Conservation (phyloP, 345 rosid species). For the Eucalyptus polyanthemos region DNA sequence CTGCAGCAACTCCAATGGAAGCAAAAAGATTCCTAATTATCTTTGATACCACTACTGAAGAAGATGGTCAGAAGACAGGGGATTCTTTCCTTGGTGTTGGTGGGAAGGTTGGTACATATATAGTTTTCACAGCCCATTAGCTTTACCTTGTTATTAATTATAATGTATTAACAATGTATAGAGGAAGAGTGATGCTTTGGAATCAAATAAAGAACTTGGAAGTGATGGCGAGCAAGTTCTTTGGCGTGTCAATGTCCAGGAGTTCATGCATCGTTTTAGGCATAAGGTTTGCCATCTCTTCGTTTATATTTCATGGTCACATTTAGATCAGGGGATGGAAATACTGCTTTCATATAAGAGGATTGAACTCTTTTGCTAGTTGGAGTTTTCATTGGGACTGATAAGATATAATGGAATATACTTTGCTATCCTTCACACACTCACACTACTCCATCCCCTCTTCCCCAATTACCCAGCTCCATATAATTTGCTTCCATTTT, state of each 20-base stretch:
- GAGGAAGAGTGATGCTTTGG: slow-evolving; percentile 47
- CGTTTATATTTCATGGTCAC: background rate
- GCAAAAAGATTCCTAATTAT: slow-evolving; percentile 47
- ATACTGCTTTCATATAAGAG: background rate
- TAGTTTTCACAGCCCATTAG: background rate
- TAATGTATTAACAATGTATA: slow-evolving; percentile 1
- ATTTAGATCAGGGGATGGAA: background rate
- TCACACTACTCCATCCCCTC: background rate
- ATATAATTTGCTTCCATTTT: background rate
- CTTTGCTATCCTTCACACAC: background rate
- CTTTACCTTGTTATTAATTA: background rate
- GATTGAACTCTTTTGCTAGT: background rate
- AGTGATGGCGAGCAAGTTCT: slow-evolving; percentile 22
- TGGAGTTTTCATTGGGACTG: background rate
- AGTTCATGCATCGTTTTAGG: slow-evolving; percentile 53
- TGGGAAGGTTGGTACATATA: slow-evolving; percentile 45
- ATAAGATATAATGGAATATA: background rate
- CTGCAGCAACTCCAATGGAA: slow-evolving; percentile 60
- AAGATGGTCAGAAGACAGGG: slow-evolving; percentile 11
- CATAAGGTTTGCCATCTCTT: slow-evolving; percentile 53
- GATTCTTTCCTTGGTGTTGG: slow-evolving; percentile 13
- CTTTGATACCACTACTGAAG: slow-evolving; percentile 9
- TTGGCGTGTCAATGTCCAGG: slow-evolving; percentile 89
- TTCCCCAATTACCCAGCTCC: background rate
- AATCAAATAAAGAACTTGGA: slow-evolving; percentile 12